Evolutionary conservation across 225 moss, liverwort and hornwort genomes (phyloP).

Genomic region (Physcomitrium patens): DNA sequence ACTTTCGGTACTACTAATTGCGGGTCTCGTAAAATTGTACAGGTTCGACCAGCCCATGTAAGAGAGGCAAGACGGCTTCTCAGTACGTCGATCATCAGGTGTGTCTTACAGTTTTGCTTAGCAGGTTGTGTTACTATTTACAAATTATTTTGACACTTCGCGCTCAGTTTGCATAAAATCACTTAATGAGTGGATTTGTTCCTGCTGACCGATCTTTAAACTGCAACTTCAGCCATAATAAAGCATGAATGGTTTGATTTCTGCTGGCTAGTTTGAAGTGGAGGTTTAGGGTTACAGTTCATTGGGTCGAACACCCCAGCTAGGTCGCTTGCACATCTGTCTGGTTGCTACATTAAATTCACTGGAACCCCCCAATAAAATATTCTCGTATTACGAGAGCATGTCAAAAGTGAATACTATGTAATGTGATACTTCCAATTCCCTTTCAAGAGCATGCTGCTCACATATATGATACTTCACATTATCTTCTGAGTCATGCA

Average conservation of each 20-base stretch:
- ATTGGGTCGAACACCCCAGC: slow-evolving; percentile 20
- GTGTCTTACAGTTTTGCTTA: not conserved
- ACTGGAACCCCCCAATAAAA: not conserved
- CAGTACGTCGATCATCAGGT: slow-evolving; percentile 99
- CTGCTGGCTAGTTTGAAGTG: no score
- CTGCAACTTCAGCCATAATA: no score
- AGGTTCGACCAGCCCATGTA: slow-evolving; percentile 95
- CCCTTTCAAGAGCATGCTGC: not conserved
- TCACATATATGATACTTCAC: not conserved
- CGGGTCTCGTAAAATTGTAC: slow-evolving; percentile 13
- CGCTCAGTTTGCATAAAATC: not conserved
- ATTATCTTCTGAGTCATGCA: slow-evolving; percentile 40
- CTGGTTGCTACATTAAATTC: slow-evolving; percentile 2
- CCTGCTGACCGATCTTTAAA: slow-evolving; percentile 13
- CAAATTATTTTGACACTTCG: not conserved
- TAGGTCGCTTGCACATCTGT: slow-evolving; percentile 1
- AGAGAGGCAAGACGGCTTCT: slow-evolving; percentile 94
- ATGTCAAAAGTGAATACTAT: not conserved
- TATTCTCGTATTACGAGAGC: not conserved
- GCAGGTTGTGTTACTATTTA: not conserved
- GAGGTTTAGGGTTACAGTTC: not conserved
- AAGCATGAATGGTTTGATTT: no score
- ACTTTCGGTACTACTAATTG: not conserved
- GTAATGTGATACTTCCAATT: not conserved
- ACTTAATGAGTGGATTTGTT: not conserved